Evolutionary conservation across 805 yeast species (phyloP).

Genomic region (Komagataella mondaviorum): DNA sequence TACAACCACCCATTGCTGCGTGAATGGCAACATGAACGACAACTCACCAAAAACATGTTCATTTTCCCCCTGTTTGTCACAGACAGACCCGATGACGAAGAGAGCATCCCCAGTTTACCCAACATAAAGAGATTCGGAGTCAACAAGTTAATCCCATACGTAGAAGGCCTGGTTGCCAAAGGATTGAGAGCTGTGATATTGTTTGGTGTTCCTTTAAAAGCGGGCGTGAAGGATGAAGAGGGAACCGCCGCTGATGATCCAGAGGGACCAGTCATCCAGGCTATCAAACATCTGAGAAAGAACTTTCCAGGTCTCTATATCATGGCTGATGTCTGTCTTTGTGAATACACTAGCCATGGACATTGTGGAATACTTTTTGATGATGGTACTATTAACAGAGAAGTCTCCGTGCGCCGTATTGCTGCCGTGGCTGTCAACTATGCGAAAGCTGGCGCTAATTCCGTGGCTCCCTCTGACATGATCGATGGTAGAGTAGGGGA

Average conservation of each 20-base stretch:
- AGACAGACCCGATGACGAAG: conserved; percentile 71
- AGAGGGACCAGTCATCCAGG: conserved; percentile 82
- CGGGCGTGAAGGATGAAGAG: conserved; percentile 60
- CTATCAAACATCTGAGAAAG: conserved; percentile 48
- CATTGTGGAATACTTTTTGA: conserved; percentile 88
- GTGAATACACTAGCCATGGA: conserved; percentile 97
- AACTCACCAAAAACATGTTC: conserved; percentile 75
- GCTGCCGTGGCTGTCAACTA: conserved; percentile 94
- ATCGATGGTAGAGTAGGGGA: conserved; percentile 88
- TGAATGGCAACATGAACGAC: conserved; percentile 85
- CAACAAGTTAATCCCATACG: conserved; percentile 63
- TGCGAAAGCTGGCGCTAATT: conserved; percentile 90
- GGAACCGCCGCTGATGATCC: conserved; percentile 96
- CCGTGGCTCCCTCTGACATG: conserved; percentile 97
- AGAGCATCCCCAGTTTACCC: conserved; percentile 65
- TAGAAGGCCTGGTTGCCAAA: conserved; percentile 54
- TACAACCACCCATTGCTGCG: conserved; percentile 83
- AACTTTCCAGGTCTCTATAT: conserved; percentile 76
- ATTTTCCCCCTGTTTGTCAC: conserved; percentile 85
- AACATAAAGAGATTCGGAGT: conserved; percentile 81
- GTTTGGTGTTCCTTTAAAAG: conserved; percentile 81
- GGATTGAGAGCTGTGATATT: conserved; percentile 80
- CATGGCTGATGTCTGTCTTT: conserved; percentile 89
- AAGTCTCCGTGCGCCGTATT: conserved; percentile 60
- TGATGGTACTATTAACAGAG: conserved; percentile 77